Conservation (phyloP, 2,329 filamentous ascomycete species). For the Xenoacremonium recifei region DNA sequence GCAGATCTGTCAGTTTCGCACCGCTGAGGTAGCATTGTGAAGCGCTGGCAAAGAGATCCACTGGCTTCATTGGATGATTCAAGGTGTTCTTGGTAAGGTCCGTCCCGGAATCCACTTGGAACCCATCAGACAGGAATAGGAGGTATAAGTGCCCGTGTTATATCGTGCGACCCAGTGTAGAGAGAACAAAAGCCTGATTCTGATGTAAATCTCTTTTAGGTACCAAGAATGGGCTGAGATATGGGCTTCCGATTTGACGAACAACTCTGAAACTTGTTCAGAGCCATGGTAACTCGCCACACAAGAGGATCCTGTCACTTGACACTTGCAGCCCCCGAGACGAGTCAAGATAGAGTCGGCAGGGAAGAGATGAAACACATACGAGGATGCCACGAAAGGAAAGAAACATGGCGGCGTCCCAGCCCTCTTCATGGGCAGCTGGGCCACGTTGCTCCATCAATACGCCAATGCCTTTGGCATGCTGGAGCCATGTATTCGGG, state of each 20-base stretch:
- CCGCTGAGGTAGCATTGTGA: slow-evolving; percentile 21
- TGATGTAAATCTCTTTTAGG: too few relatives aligned
- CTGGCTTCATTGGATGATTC: slow-evolving; percentile 7
- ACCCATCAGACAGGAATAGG: slow-evolving; percentile 17
- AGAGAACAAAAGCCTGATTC: background rate
- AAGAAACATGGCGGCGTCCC: slow-evolving; percentile 37
- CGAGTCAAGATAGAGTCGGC: too few relatives aligned
- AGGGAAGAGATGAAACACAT: slow-evolving; percentile 13
- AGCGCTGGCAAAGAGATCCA: slow-evolving; percentile 21
- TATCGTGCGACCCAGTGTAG: slow-evolving; percentile 18
- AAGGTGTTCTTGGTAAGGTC: slow-evolving; percentile 4
- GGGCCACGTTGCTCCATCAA: slow-evolving; percentile 40
- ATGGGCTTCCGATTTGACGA: too few relatives aligned
- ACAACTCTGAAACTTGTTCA: too few relatives aligned
- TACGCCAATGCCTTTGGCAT: slow-evolving; percentile 36
- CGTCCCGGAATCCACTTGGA: slow-evolving; percentile 20
- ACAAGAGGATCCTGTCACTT: too few relatives aligned
- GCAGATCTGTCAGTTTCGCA: slow-evolving; percentile 19
- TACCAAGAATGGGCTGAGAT: too few relatives aligned
- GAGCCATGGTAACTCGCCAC: too few relatives aligned
- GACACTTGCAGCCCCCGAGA: too few relatives aligned
- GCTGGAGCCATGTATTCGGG: slow-evolving; percentile 37
- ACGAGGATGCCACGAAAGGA: slow-evolving; percentile 38
- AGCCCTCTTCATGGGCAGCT: slow-evolving; percentile 31
- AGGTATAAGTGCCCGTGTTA: slow-evolving; percentile 25